Evolutionary conservation across 805 yeast species (phyloP), one percentile per base, ranked within the genome.

Genomic region (Candida boidinii): DNA sequence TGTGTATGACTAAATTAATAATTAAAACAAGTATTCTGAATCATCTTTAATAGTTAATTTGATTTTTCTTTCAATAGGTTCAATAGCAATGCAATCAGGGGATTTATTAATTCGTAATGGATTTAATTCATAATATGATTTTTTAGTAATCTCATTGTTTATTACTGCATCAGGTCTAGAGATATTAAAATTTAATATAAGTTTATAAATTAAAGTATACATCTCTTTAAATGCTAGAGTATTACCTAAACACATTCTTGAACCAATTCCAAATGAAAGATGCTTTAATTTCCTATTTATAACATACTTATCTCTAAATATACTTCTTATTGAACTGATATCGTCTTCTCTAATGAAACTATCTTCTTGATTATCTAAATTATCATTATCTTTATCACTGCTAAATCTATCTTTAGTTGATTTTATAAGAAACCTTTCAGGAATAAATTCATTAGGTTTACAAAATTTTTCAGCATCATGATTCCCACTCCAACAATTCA

Each of bases 401-500:
- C n/a, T n/a, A n/a, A n/a, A n/a, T n/a, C n/a, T n/a, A n/a, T n/a
- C n/a, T n/a, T n/a, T n/a, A n/a, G n/a, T 22, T n/a, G n/a, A 37
- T 19, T 24, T 61, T 57, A 26, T n/a, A n/a, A 77, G 46, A 66
- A 70, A 77, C 29, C 86, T 49, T 23, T 62, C 54, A 1, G 85
- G 85, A 2, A 47, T 36, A 44, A 76, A 78, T 13, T 46, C 45
- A 46, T 51, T 52, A 0, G 84, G 79, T 13, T 61, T 43, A 10
- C 42, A 38, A 38, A 67, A 76, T 11, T 50, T 49, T 4, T 31
- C 35, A 0, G 52, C 48, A 46, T 81, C 90, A 50, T 80, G 83
- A 47, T 81, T 79, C 3, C 78, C 86, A 2, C 79, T 76, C 61
- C 68, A 78, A 1, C 81, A 66, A 46, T 81, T 81, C 81, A 81